Conservation (phyloP, 2,329 filamentous ascomycete species). For the Penicillium sp. region DNA sequence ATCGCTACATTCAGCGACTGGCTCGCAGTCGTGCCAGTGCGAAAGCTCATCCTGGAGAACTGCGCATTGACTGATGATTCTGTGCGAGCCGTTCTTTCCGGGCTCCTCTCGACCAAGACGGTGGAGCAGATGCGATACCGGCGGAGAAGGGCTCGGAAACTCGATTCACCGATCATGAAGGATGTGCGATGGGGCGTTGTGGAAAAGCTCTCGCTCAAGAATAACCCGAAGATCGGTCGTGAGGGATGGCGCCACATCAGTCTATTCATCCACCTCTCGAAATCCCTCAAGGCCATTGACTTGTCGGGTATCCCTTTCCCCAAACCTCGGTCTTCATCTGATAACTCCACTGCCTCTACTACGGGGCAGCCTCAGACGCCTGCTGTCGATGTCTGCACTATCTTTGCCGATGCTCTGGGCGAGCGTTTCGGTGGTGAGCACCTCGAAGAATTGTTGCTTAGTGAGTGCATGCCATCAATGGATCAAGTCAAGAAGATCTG, state of each 20-base stretch:
- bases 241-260: conserved; percentile 92
- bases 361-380: conserved; percentile 16
- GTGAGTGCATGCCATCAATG: conserved; percentile 72
- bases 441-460: conserved; percentile 80
- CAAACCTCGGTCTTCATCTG: conserved; percentile 33
- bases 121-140: conserved; percentile 59
- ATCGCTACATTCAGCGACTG: conserved; percentile 89
- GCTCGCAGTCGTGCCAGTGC: conserved; percentile 87
- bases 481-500: conserved; percentile 73
- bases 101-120: conserved; percentile 76
- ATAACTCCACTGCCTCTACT: conserved; percentile 19
- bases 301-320: conserved; percentile 83
- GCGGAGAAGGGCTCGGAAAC: conserved; percentile 42
- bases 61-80: conserved; percentile 86
- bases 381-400: conserved; percentile 58
- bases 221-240: conserved; percentile 78
- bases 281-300: conserved; percentile 81
- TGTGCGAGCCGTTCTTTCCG: conserved; percentile 80
- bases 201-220: conserved; percentile 84
- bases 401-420: conserved; percentile 73
- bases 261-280: conserved; percentile 87
- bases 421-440: conserved; percentile 74
- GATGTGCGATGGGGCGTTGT: conserved; percentile 64
- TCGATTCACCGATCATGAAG: conserved; percentile 31
- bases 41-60: conserved; percentile 82